These are phyloP conservation scores for Clonostachys byssicola DNA, from an alignment of 2,329 filamentous ascomycete genomes.

Conservation along the genomic window DNA sequence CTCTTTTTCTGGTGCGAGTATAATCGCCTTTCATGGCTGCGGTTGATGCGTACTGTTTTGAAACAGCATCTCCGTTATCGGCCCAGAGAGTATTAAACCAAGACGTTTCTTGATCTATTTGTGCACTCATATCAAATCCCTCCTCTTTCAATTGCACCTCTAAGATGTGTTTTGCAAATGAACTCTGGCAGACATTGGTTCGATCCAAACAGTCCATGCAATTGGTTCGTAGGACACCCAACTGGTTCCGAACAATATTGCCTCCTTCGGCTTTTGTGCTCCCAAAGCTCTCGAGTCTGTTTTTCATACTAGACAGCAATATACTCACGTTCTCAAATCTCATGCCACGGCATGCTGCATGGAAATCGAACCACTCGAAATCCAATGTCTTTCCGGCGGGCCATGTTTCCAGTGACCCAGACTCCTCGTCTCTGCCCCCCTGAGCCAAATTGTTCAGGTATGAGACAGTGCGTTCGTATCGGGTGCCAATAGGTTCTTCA, in stretches of 20 bases:
- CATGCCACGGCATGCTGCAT: constrained; percentile 89
- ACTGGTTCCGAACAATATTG: constrained; percentile 47
- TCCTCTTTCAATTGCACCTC: constrained; percentile 74
- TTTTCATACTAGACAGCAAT: constrained; percentile 66
- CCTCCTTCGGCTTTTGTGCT: constrained; percentile 59
- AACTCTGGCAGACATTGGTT: constrained; percentile 94
- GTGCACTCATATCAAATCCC: constrained; percentile 70
- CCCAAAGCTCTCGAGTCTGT: constrained; percentile 64
- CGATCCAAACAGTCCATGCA: constrained; percentile 98
- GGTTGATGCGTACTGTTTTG: constrained; percentile 92
- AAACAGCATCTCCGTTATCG: constrained; percentile 94
- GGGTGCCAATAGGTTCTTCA: constrained; percentile 73
- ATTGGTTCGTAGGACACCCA: constrained; percentile 84
- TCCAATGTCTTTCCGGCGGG: background rate
- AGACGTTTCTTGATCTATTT: constrained; percentile 72
- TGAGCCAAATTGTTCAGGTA: constrained; percentile 58
- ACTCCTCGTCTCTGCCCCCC: constrained; percentile 3
- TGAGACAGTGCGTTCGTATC: constrained; percentile 67
- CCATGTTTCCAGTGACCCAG: background rate
- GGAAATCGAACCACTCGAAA: constrained; percentile 98
- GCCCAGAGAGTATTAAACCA: constrained; percentile 99
- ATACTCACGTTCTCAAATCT: constrained; percentile 92
- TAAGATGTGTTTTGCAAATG: constrained; percentile 78
- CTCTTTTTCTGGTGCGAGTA: constrained; percentile 83
- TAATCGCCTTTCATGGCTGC: constrained; percentile 96